These are phyloP conservation scores for Brachypodium distachyon DNA, from an alignment of 202 grass and related monocot species.

Conservation along the genomic window DNA sequence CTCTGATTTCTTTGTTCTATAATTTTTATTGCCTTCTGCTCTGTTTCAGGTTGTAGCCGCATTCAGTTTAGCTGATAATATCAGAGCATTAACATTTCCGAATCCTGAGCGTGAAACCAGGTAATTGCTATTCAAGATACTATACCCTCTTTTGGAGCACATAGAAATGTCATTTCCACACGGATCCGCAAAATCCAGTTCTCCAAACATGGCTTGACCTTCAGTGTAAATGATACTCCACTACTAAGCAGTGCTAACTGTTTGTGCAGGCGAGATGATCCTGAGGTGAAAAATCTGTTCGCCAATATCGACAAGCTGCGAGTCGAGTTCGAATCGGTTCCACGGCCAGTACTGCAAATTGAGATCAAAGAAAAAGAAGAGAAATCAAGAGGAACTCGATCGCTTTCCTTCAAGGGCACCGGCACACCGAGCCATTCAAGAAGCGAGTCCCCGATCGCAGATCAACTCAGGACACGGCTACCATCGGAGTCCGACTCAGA, in stretches of 20 bases:
- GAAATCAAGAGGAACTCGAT: slow-evolving; percentile 1
- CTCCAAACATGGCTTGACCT: background rate
- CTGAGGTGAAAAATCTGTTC: slow-evolving; percentile 52
- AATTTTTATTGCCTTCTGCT: background rate
- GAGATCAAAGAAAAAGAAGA: slow-evolving; percentile 44
- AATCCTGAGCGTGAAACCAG: slow-evolving; percentile 38
- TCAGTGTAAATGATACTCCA: background rate
- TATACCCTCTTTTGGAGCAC: background rate
- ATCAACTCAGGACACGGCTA: slow-evolving; percentile 35
- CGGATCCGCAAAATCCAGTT: background rate
- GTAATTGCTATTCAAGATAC: slow-evolving; percentile 17
- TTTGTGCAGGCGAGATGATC: slow-evolving; percentile 60
- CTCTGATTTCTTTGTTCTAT: background rate
- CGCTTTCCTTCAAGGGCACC: slow-evolving; percentile 18
- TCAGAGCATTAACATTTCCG: slow-evolving; percentile 32
- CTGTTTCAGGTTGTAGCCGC: slow-evolving; percentile 57
- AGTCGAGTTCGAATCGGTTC: slow-evolving; percentile 61
- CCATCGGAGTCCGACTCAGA: slow-evolving; percentile 48
- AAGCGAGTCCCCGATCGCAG: slow-evolving; percentile 30
- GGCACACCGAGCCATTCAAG: slow-evolving; percentile 7
- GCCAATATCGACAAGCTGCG: slow-evolving; percentile 45
- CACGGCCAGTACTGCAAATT: slow-evolving; percentile 60
- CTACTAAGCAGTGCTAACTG: slow-evolving; percentile 4
- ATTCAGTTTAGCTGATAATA: slow-evolving; percentile 48
- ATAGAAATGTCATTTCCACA: background rate